A percentile compares a stretch with the other conserved stretches of the same genome.
Conservation (phyloP, 1,284 basidiomycete genomes). For the Leccinum pallidistipes region DNA sequence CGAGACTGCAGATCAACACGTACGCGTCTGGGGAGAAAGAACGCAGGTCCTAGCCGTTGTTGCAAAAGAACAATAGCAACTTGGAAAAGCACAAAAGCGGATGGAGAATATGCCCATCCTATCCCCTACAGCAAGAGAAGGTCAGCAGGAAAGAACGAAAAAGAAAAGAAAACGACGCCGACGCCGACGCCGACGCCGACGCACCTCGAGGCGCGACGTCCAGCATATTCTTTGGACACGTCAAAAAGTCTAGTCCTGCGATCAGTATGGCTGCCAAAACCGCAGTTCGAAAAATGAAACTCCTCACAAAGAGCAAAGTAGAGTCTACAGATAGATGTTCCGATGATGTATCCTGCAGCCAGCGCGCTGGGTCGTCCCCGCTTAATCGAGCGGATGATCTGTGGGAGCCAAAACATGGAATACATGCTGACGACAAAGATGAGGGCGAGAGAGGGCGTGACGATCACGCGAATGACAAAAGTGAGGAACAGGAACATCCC, state of each 20-base stretch:
- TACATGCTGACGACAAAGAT: slow-evolving; percentile 58
- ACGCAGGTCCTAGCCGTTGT: slow-evolving; percentile 75
- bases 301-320: slow-evolving; percentile 68
- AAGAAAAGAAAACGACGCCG: neutral
- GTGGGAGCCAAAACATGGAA: slow-evolving; percentile 79
- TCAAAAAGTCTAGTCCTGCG: slow-evolving; percentile 64
- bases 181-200: slow-evolving; percentile 1
- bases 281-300: neutral
- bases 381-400: slow-evolving; percentile 69
- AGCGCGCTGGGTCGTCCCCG: slow-evolving; percentile 67
- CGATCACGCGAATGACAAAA: slow-evolving; percentile 69
- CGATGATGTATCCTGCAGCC: slow-evolving; percentile 53
- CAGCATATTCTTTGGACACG: slow-evolving; percentile 82
- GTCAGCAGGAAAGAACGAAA: neutral
- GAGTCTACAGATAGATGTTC: slow-evolving; percentile 71
- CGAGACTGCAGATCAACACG: neutral
- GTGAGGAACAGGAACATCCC: slow-evolving; percentile 66
- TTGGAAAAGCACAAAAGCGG: slow-evolving; percentile 64
- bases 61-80: slow-evolving; percentile 69
- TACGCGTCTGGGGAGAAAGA: slow-evolving; percentile 74
- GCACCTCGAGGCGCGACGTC: slow-evolving; percentile 71
- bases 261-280: slow-evolving; percentile 3
- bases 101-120: slow-evolving; percentile 72
- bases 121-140: neutral
- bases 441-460: slow-evolving; percentile 70